phyloP scores from a whole-genome alignment of 2,329 filamentous ascomycete genomes.

The Diplocarpon mali region DNA sequence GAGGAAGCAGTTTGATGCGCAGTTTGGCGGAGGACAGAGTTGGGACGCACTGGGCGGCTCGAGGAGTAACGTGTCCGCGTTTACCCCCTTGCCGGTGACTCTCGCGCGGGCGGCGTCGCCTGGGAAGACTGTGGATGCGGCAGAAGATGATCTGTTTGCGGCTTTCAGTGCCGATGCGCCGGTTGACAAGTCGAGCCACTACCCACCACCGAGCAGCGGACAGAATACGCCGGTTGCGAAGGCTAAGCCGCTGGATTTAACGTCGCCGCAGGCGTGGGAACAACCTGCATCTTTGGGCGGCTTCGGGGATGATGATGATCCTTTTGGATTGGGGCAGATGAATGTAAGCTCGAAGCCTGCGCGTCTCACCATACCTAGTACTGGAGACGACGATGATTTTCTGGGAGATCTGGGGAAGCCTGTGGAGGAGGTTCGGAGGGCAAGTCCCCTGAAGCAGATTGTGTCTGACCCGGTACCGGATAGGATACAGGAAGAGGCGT shows the following conservation, averaged over 20 bases:
- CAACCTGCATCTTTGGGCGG: slow-evolving; percentile 22
- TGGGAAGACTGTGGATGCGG: slow-evolving; percentile 20
- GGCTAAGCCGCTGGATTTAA: slow-evolving; percentile 37
- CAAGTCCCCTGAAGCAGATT: slow-evolving; percentile 23
- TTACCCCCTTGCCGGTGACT: slow-evolving; percentile 24
- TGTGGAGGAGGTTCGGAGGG: slow-evolving; percentile 49
- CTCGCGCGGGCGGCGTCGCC: slow-evolving; percentile 25
- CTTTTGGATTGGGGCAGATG: slow-evolving; percentile 67
- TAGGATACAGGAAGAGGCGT: slow-evolving; percentile 10
- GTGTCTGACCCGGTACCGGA: slow-evolving; percentile 10
- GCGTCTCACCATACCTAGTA: slow-evolving; percentile 17
- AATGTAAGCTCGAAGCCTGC: slow-evolving; percentile 24
- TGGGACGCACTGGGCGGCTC: slow-evolving; percentile 60
- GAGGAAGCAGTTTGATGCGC: slow-evolving; percentile 57
- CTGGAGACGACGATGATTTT: slow-evolving; percentile 52
- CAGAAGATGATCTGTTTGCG: slow-evolving; percentile 55
- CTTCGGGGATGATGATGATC: slow-evolving; percentile 62
- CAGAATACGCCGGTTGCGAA: slow-evolving; percentile 33
- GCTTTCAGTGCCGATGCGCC: slow-evolving; percentile 56
- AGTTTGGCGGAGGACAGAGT: slow-evolving; percentile 67
- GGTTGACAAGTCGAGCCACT: slow-evolving; percentile 55
- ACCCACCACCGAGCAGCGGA: slow-evolving; percentile 39
- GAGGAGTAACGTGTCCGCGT: slow-evolving; percentile 23
- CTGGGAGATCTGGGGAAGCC: slow-evolving; percentile 53
- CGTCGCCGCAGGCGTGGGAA: slow-evolving; percentile 43